Conservation (phyloP, 139 green algal species). For the Chlorella vulgaris region DNA sequence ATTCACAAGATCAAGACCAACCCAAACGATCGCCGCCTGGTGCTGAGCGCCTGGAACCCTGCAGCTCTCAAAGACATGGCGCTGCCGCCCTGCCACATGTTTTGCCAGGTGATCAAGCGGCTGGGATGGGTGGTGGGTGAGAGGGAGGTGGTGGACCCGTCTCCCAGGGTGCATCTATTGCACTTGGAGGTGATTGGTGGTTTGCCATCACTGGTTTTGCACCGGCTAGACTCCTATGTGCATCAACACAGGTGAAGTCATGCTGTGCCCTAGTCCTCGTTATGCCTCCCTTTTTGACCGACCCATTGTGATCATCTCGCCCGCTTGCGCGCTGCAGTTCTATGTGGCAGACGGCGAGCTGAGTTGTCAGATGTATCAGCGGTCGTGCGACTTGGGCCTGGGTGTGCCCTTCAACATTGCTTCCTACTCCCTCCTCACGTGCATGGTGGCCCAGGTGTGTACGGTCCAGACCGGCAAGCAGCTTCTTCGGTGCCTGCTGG, state of each 20-base stretch:
- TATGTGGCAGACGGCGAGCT: slow-evolving; percentile 98
- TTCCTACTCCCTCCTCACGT: slow-evolving; percentile 94
- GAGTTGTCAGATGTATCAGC: slow-evolving; percentile 98
- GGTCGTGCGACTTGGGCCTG: slow-evolving; percentile 96
- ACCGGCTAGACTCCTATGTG: no score
- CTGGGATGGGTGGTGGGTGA: background rate
- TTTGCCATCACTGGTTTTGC: no score
- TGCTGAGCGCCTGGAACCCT: slow-evolving; percentile 99
- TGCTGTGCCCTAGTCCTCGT: no score
- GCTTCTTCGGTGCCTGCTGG: no score
- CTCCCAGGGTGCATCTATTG: no score
- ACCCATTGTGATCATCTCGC: no score
- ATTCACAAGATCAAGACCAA: slow-evolving; percentile 88
- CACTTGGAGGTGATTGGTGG: no score
- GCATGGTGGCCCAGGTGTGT: slow-evolving; percentile 90
- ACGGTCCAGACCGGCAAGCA: background rate
- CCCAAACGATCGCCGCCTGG: slow-evolving; percentile 92
- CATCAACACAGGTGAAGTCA: no score
- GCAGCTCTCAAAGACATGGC: slow-evolving; percentile 93
- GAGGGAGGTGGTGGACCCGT: no score
- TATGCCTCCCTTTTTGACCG: no score
- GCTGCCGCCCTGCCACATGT: slow-evolving; percentile 99
- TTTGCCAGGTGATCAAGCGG: slow-evolving; percentile 76
- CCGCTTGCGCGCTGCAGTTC: slow-evolving; percentile 83
- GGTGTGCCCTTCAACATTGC: slow-evolving; percentile 99